These are phyloP conservation scores for Coemansia sp. DNA, from an alignment of 192 early-diverging fungal genomes.

Conservation along the genomic window DNA sequence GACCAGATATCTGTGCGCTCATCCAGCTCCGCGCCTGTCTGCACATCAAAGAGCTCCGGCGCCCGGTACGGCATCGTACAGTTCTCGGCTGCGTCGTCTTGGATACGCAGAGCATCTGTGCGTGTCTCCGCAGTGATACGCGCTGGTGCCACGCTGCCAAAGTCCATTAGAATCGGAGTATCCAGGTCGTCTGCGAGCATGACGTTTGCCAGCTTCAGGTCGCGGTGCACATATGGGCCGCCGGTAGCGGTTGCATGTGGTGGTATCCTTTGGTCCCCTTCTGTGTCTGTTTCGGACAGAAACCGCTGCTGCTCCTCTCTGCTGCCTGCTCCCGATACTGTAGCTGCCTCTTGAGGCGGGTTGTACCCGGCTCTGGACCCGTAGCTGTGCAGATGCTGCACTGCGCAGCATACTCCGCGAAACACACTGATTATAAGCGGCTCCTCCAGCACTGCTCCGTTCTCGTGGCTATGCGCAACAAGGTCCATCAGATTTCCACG, in stretches of 20 bases:
- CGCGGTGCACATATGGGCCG: conserved; percentile 67
- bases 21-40: conserved; percentile 60
- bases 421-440: conserved; percentile 63
- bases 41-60: conserved; percentile 81
- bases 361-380: conserved; percentile 5
- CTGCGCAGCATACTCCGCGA: conserved; percentile 61
- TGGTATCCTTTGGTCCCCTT: not conserved
- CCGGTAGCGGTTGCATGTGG: conserved; percentile 7
- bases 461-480: conserved; percentile 56
- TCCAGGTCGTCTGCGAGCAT: conserved; percentile 66
- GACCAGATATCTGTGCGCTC: conserved; percentile 81
- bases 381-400: conserved; percentile 61
- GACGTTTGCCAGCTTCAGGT: conserved; percentile 79
- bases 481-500: conserved; percentile 62
- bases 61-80: conserved; percentile 78
- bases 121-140: conserved; percentile 60
- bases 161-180: conserved; percentile 77
- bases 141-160: conserved; percentile 69
- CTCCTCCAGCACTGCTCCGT: conserved; percentile 59
- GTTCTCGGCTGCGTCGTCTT: conserved; percentile 71
- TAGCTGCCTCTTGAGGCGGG: not conserved
- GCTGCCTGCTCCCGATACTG: not conserved
- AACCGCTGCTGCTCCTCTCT: not conserved
- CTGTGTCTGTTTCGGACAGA: not conserved
- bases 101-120: conserved; percentile 64